A percentile compares a stretch with the other conserved stretches of the same genome.
Conservation (phyloP, 495 filamentous ascomycete species). For the Podospora comata region DNA sequence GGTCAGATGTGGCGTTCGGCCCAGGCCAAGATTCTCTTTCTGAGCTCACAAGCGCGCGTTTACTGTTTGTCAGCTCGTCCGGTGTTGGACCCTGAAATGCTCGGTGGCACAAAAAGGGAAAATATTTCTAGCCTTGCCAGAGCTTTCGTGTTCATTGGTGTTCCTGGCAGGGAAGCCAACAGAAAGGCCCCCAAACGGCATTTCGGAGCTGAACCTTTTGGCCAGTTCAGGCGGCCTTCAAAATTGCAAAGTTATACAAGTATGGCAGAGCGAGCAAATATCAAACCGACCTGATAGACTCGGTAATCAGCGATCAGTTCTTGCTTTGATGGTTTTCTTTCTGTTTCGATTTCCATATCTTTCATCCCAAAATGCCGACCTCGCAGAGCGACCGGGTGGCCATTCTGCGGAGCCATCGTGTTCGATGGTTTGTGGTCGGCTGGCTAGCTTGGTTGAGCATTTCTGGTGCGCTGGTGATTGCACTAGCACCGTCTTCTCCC, state of each 20-base stretch:
- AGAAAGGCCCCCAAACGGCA: background rate
- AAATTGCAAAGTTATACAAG: background rate
- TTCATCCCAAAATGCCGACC: background rate
- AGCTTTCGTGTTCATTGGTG: background rate
- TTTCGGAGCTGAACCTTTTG: background rate
- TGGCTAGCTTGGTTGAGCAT: background rate
- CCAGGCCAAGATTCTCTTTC: background rate
- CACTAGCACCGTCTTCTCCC: background rate
- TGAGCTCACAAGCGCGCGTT: background rate
- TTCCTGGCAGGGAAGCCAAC: background rate
- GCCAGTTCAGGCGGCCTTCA: background rate
- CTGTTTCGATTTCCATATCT: background rate
- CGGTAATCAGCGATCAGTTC: background rate
- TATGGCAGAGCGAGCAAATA: background rate
- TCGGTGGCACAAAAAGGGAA: background rate
- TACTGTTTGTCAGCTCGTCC: background rate
- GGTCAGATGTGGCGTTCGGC: background rate
- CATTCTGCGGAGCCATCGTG: background rate
- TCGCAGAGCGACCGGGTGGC: background rate
- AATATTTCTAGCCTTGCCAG: background rate
- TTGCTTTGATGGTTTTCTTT: background rate
- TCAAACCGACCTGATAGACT: background rate
- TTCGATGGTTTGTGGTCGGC: background rate
- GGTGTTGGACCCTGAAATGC: background rate
- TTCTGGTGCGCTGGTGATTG: background rate